Conservation (phyloP, 139 green algal species). For the Asterochloris sp. region DNA sequence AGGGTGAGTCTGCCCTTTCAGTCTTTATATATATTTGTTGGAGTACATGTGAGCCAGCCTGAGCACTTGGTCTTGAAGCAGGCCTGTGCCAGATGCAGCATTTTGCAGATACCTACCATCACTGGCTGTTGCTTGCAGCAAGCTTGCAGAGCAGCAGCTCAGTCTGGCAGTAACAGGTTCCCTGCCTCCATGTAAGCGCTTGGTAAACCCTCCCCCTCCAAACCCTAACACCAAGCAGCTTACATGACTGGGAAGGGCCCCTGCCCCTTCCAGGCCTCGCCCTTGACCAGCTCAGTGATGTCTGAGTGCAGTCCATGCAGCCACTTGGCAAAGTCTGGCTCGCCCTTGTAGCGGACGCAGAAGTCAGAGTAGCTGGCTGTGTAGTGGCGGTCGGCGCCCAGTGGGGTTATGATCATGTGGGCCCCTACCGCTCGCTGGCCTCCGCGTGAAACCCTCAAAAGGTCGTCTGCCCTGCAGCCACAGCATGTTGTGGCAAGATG, state of each 20-base stretch:
- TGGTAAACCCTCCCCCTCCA: too few species aligned
- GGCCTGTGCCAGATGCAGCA: too few species aligned
- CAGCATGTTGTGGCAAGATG: not conserved
- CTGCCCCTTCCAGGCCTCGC: constrained; percentile 37
- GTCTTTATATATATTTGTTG: too few species aligned
- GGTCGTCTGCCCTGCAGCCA: constrained; percentile 8
- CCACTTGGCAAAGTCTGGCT: constrained; percentile 41
- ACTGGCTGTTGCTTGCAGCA: too few species aligned
- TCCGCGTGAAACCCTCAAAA: constrained; percentile 44
- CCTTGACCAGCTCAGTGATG: constrained; percentile 27
- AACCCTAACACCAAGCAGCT: not conserved
- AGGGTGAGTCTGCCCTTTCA: too few species aligned
- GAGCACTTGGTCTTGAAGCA: too few species aligned
- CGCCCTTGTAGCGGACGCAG: constrained; percentile 27
- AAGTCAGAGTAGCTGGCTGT: constrained; percentile 55
- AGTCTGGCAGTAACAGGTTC: too few species aligned
- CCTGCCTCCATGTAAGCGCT: too few species aligned
- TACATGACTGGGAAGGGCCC: constrained; percentile 17
- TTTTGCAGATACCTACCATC: too few species aligned
- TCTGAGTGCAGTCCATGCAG: constrained; percentile 32
- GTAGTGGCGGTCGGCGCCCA: constrained; percentile 56
- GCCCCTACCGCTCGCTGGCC: constrained; percentile 56
- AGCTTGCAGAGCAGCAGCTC: too few species aligned
- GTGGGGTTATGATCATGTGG: constrained; percentile 58
- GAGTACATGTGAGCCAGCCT: too few species aligned